These are phyloP conservation scores for Colletotrichum ledebouriae DNA, from an alignment of 2,329 filamentous ascomycete genomes.

Conservation along the genomic window DNA sequence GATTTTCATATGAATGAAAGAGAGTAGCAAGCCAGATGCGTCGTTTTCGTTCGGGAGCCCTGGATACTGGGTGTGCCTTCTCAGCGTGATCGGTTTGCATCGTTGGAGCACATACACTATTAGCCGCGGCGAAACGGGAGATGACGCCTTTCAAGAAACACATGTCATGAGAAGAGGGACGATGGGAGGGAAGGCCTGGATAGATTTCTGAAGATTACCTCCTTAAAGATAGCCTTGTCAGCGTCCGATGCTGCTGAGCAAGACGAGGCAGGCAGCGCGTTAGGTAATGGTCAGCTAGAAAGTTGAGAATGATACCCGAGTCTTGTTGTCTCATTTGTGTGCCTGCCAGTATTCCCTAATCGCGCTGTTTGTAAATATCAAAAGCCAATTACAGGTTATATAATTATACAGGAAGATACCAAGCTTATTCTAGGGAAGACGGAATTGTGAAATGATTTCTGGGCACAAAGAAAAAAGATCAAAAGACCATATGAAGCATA, in stretches of 20 bases:
- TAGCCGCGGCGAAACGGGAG: background rate
- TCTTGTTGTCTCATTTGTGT: conserved; percentile 45
- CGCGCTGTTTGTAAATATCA: no score
- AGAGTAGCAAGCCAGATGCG: conserved; percentile 5
- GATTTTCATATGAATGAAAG: conserved; percentile 11
- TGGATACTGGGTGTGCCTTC: conserved; percentile 10
- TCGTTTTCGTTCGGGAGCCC: conserved; percentile 4
- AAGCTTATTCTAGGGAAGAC: no score
- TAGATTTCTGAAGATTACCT: conserved; percentile 30
- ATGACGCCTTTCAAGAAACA: background rate
- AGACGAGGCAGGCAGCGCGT: conserved; percentile 28
- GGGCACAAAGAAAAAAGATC: no score
- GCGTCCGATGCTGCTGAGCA: conserved; percentile 11
- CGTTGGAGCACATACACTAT: conserved; percentile 3
- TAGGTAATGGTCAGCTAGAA: conserved; percentile 44
- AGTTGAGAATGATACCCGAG: conserved; percentile 56
- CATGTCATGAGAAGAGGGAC: background rate
- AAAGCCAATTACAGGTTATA: no score
- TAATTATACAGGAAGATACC: no score
- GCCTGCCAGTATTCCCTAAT: background rate
- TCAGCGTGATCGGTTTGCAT: background rate
- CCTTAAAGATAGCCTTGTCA: background rate
- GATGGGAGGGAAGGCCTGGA: conserved; percentile 1
- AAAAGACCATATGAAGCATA: no score
- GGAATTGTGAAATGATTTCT: no score